Conservation (phyloP, 495 filamentous ascomycete species). For the Hyaloscypha finlandica region DNA sequence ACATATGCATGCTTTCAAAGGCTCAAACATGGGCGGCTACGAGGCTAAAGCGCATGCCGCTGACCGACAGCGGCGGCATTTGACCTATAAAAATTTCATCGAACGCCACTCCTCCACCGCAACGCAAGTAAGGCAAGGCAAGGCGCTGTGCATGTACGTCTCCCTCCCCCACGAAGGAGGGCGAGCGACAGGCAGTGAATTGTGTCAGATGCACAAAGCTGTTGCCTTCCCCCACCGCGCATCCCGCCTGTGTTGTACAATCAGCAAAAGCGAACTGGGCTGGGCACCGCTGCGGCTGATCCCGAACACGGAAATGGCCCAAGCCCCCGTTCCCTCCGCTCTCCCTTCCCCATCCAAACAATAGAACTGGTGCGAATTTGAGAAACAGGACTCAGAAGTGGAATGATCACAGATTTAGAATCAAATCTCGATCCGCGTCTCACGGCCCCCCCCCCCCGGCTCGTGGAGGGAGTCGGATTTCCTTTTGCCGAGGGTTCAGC, state of each 20-base stretch:
- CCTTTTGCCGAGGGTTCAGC: no score
- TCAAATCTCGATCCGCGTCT: not conserved
- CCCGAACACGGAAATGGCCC: not conserved
- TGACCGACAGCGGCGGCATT: constrained; percentile 1
- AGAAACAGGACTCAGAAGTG: not conserved
- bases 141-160: not conserved
- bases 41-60: constrained; percentile 5
- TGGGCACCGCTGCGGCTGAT: not conserved
- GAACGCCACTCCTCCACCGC: not conserved
- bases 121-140: not conserved
- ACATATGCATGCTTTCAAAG: not conserved
- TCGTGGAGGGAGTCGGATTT: not conserved
- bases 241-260: no score
- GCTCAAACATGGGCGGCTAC: not conserved
- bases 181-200: not conserved
- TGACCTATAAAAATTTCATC: not conserved
- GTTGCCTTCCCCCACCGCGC: not conserved
- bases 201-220: not conserved
- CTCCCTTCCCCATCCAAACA: not conserved
- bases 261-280: no score
- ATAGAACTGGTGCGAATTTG: not conserved
- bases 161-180: not conserved
- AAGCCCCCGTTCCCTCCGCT: not conserved
- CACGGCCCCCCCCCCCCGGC: not conserved
- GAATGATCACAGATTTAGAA: not conserved